Evolutionary conservation across 1,139 yeast genomes (phyloP), one percentile per base, ranked within the genome.

Genomic region (Nakaseomyces delphensis): DNA sequence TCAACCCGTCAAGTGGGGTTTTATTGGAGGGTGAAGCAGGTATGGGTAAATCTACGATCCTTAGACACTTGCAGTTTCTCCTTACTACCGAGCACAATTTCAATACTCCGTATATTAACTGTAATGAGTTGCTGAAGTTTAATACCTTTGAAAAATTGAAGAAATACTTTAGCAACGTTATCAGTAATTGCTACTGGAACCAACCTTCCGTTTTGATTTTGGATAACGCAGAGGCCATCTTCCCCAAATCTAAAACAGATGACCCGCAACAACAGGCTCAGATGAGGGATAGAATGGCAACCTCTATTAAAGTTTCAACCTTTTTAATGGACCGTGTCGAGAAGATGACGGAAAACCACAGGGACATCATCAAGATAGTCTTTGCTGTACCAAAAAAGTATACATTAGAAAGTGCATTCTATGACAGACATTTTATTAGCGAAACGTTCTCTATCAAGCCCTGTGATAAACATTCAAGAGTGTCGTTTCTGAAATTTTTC

Each of bases 181-280:
- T 82, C 20, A 73, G 74, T 38, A 74, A 74, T 45, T 77, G 89
- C 28, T 69, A 83, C 18, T 86, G 96, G 95, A 76, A 78, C 56
- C 71, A 83, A 20, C 96, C 97, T 0, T 68, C 91, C 1, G 66
- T 87, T 2, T 62, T 91, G 3, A 64, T 89, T 1, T 60, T 91
- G 28, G 97, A 91, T 53, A 87, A 87, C 52, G 61, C 87, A n/a
- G 96, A 89, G 53, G 74, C 76, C 49, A 57, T 89, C 10, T 70
- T 87, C 37, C 76, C 85, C 0, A 49, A 43, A 18, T 42, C 40
- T 10, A 46, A 51, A 35, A 43, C 49, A 6, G 55, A 53, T n/a
- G 57, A 53, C 3, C 21, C 20, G 15, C 9, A 30, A 28, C n/a
- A 55, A 70, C 25, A 61, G 67, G 11, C 53, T 67, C 27, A 4